Evolutionary conservation across 257 asterid genomes (phyloP).

Genomic region (Solanum virginianum): DNA sequence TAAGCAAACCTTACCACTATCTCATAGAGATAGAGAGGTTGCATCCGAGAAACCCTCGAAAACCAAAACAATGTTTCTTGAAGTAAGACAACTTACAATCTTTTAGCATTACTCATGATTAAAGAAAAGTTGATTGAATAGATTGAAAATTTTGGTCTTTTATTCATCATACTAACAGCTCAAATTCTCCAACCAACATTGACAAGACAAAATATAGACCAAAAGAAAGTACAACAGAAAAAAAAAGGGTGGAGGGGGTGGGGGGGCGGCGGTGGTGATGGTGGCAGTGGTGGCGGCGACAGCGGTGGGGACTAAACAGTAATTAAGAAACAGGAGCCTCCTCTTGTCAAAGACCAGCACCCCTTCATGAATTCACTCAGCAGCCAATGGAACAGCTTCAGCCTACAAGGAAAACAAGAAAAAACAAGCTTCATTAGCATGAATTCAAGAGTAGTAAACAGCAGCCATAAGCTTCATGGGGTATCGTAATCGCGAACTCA

Average conservation of each 20-base stretch:
- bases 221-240: background rate
- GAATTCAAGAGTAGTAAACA: background rate
- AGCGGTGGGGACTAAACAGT: background rate
- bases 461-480: no score
- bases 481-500: slow-evolving; percentile 14
- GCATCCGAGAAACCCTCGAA: no score
- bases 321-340: background rate
- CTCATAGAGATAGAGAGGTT: no score
- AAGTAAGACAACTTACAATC: background rate
- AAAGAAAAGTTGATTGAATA: background rate
- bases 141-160: background rate
- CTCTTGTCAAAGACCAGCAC: background rate
- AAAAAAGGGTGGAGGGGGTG: background rate
- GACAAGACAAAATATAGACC: background rate
- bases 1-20: no score
- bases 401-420: slow-evolving; percentile 30
- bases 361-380: slow-evolving; percentile 18
- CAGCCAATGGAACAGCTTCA: slow-evolving; percentile 74
- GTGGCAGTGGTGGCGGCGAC: no score
- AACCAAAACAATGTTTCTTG: background rate
- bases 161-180: background rate
- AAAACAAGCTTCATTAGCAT: background rate
- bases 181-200: background rate
- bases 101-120: background rate
- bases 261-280: no score